Base-by-base conservation (phyloP, 2,329 filamentous ascomycete species). In the Tolypocladium pustulatum region DNA sequence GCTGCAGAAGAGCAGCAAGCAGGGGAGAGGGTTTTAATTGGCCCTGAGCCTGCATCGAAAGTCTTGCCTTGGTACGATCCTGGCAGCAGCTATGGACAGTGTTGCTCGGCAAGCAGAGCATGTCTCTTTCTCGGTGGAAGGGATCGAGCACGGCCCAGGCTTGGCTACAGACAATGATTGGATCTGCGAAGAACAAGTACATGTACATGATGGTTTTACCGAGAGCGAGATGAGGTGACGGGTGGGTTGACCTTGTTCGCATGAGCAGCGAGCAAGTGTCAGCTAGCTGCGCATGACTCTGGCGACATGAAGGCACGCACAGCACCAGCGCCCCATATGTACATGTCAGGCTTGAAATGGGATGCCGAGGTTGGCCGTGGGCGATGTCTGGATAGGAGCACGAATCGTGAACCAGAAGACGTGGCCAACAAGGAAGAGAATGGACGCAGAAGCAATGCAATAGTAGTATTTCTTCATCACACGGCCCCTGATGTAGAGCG, bases 1-100 rank as follows among this genome's bases (percentile, higher is more conserved):
- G 57, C 75, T 87, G 57, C 73, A 78, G 57, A 84, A 83, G 69
- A 72, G 69, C 55, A 70, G 67, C 58, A 76, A 75, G 65, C 67
- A 69, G 53, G 66, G 64, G 6, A 67, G 72, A 59, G 68, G 68
- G 56, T 70, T 75, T 57, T 76, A 75, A 66, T 60, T 61, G 65
- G 64, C 36, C 20, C 58, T 57, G 30, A 3, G n/a, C 37, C 41
- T 46, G 49, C 20, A 34, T 4, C 20, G 20, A 22, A 12, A 15
- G 8, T 15, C 20, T 7, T 34, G 30, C 49, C 30, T 36, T 9
- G 20, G 17, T n/a, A 43, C 40, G 7, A 12, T 4, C 40, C 40
- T 12, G 40, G 3, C n/a, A 43, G 20, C 20, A 8, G 40, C 40
- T 8, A 22, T 43, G 20, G 20, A 43, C 40, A n/a, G 40, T 43